Conservation (phyloP, 2,329 filamentous ascomycete species). For the Grosmannia serpens region DNA sequence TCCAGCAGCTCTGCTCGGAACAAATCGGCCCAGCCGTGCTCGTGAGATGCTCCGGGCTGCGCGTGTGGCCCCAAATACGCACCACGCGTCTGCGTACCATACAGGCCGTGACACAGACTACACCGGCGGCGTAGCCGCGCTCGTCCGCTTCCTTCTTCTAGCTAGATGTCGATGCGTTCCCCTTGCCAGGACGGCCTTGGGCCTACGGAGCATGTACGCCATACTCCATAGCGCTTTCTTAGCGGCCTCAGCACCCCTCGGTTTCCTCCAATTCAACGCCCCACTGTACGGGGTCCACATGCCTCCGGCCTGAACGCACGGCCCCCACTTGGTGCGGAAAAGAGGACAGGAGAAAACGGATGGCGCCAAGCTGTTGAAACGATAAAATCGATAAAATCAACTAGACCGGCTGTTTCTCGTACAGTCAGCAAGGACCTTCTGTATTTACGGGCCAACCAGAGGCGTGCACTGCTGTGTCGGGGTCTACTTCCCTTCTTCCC, state of each 20-base stretch:
- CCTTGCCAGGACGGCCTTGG: background rate
- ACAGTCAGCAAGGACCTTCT: no score
- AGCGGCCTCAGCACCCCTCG: background rate
- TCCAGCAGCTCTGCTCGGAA: background rate
- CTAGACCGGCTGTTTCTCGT: no score
- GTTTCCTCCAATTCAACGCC: background rate
- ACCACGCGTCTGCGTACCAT: background rate
- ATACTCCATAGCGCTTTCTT: background rate
- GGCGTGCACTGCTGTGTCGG: background rate
- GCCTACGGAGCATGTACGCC: background rate
- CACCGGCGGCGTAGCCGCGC: background rate
- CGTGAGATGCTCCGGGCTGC: background rate
- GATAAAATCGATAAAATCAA: constrained; percentile 2
- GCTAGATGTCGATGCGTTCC: background rate
- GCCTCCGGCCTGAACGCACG: constrained; percentile 3
- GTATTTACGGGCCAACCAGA: background rate
- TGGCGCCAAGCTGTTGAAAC: background rate
- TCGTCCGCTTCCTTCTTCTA: no score
- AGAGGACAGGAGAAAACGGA: constrained; percentile 2
- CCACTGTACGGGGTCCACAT: background rate
- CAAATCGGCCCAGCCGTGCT: background rate
- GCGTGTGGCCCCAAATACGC: background rate
- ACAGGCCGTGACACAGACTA: constrained; percentile 11
- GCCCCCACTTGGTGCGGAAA: constrained; percentile 4
- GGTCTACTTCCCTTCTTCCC: background rate